Evolutionary conservation across 768 basidiomycete genomes (phyloP), one percentile per base, ranked within the genome.

Genomic region (Mycena sanguinolenta): DNA sequence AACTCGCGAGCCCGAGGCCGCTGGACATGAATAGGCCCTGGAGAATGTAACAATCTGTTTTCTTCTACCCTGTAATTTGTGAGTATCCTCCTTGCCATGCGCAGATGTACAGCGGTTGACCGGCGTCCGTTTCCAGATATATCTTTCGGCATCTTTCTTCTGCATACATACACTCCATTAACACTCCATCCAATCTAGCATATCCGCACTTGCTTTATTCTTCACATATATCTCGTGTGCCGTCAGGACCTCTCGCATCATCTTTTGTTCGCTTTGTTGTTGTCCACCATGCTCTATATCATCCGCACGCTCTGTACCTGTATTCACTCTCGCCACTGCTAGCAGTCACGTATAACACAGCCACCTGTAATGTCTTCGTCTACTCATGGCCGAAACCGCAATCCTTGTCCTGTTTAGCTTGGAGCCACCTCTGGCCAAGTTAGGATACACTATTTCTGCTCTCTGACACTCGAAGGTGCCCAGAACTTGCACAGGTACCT

Each of bases 1-100:
- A 73, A 55, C 63, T 73, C 14, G 39, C 71, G n/a, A 73, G 71
- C 30, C 39, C 42, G 32, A 53, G 54, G 44, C 71, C 71, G 27
- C 61, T 73, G 9, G 71, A 69, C 54, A 57, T 70, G 69, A 32
- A n/a, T 34, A 10, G 63, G 16, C 44, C 21, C 44, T 70, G 68
- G 72, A 54, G 42, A 25, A 70, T 73, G 68, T 73, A 30, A 58
- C 5, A 39, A 39, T 10, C 21, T 32, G 5, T 10, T 28, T 36
- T 17, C 19, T 30, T 25, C 49, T 14, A 16, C n/a, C 36, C 16
- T 42, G 6, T 19, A n/a, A 16, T 42, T 59, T 42, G 58, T 42
- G 42, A 42, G 57, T 58, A 30, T 9, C 1, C 32, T 32, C 19
- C 30, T 34, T n/a, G n/a, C 28, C 8, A 30, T n/a, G 32, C 4